These are phyloP conservation scores for Globisporangium nagaii DNA, from an alignment of 352 stramenopile species.

Conservation along the genomic window DNA sequence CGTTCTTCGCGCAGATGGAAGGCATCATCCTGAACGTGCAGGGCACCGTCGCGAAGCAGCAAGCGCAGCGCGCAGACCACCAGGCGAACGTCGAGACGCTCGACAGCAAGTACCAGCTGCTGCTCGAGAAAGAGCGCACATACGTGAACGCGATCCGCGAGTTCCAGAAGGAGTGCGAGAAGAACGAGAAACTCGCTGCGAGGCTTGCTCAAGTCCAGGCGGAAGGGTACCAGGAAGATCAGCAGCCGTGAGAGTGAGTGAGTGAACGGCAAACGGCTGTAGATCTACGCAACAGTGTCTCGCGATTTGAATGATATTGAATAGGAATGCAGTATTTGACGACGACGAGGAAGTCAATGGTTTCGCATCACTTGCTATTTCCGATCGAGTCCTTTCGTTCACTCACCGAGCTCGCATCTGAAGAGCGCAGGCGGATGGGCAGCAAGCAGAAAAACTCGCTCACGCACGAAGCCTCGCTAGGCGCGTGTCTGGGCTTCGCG, in stretches of 20 bases:
- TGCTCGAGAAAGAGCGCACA: slow-evolving; percentile 67
- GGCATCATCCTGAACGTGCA: slow-evolving; percentile 61
- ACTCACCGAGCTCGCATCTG: too few relatives aligned
- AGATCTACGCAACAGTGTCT: too few relatives aligned
- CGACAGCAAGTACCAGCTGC: slow-evolving; percentile 73
- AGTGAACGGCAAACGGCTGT: neutral
- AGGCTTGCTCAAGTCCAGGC: slow-evolving; percentile 10
- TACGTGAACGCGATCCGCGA: slow-evolving; percentile 85
- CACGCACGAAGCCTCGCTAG: slow-evolving; percentile 21
- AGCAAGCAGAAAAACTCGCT: slow-evolving; percentile 26
- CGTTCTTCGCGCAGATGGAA: slow-evolving; percentile 78
- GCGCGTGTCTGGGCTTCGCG: slow-evolving; percentile 43
- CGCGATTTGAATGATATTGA: too few relatives aligned
- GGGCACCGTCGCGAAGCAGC: slow-evolving; percentile 47
- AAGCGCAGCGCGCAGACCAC: slow-evolving; percentile 31
- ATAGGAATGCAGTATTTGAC: too few relatives aligned
- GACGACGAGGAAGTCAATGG: too few relatives aligned
- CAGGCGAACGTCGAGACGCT: slow-evolving; percentile 48
- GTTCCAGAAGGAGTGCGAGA: slow-evolving; percentile 88
- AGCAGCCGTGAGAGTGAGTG: neutral
- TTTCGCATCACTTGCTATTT: neutral
- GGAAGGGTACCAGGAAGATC: neutral
- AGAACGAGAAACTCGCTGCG: slow-evolving; percentile 59
- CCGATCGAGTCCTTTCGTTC: neutral
- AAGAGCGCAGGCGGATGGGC: slow-evolving; percentile 12